phyloP scores from a whole-genome alignment of 2,329 filamentous ascomycete species.

The Colletotrichum gigasporum region DNA sequence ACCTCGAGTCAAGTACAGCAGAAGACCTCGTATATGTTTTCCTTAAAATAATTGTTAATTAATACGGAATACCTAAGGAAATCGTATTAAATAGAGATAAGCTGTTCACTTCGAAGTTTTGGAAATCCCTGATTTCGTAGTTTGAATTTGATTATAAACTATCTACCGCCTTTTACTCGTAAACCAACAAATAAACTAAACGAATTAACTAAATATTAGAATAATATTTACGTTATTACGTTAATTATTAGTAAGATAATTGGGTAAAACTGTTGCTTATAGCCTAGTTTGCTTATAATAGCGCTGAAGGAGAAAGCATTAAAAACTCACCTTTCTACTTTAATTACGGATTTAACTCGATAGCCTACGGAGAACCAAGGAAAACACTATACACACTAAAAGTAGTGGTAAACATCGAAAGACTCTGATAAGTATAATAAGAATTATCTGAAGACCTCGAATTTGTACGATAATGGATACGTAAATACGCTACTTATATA shows the following conservation, averaged over 20 bases:
- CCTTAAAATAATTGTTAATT: neutral
- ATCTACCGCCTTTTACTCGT: neutral
- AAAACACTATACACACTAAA: neutral
- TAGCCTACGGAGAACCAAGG: neutral
- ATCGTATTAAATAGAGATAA: neutral
- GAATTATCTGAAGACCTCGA: neutral
- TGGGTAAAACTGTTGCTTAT: neutral
- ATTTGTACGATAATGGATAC: neutral
- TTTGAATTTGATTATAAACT: neutral
- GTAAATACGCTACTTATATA: neutral
- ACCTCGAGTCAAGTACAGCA: neutral
- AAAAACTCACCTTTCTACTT: constrained; percentile 2
- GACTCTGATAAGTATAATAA: neutral
- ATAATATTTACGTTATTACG: neutral
- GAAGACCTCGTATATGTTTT: neutral
- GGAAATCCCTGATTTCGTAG: neutral
- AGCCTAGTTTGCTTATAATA: neutral
- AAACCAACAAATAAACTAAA: neutral
- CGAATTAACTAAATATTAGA: neutral
- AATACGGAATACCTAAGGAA: neutral
- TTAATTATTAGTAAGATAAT: neutral
- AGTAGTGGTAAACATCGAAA: neutral
- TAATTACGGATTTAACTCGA: neutral
- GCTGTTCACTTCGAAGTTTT: neutral
- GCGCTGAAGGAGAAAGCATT: neutral